Conservation (phyloP, 2,329 filamentous ascomycete genomes). For the Colletotrichum echinochloae region DNA sequence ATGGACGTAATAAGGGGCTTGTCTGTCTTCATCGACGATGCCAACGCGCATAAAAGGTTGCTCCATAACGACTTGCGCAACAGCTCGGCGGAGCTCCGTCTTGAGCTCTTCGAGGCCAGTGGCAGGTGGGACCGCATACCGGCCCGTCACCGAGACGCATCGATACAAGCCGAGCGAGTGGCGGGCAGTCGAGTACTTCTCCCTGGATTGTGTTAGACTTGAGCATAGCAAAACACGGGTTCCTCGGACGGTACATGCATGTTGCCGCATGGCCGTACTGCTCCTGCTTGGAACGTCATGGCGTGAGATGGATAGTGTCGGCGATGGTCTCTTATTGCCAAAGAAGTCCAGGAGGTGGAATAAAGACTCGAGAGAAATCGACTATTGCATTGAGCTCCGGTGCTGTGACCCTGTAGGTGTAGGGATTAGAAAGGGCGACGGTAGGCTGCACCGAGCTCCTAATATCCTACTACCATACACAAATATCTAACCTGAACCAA, state of each 20-base stretch:
- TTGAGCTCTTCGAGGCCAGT: constrained; percentile 14
- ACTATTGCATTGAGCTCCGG: constrained; percentile 14
- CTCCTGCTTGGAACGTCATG: constrained; percentile 9
- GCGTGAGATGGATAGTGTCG: not conserved
- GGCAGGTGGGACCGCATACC: constrained; percentile 50
- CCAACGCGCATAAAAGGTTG: constrained; percentile 63
- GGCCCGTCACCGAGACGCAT: constrained; percentile 59
- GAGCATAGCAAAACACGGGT: not conserved
- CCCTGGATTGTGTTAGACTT: constrained; percentile 48
- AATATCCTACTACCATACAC: no score
- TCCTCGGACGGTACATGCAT: constrained; percentile 11
- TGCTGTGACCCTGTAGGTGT: no score
- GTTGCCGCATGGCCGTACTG: constrained; percentile 33
- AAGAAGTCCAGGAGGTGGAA: no score
- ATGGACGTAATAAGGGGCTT: constrained; percentile 57
- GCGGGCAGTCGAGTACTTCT: constrained; percentile 59
- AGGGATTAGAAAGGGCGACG: no score
- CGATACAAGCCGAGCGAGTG: constrained; percentile 61
- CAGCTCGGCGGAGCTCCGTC: constrained; percentile 51
- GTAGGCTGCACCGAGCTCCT: no score
- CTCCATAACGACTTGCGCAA: constrained; percentile 54
- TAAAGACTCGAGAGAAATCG: not conserved
- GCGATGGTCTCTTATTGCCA: not conserved
- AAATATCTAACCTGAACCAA: no score
- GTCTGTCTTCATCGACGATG: constrained; percentile 59